Evolutionary conservation across 2,329 filamentous ascomycete species (phyloP).

Genomic region (Ophiocordyceps unilateralis): DNA sequence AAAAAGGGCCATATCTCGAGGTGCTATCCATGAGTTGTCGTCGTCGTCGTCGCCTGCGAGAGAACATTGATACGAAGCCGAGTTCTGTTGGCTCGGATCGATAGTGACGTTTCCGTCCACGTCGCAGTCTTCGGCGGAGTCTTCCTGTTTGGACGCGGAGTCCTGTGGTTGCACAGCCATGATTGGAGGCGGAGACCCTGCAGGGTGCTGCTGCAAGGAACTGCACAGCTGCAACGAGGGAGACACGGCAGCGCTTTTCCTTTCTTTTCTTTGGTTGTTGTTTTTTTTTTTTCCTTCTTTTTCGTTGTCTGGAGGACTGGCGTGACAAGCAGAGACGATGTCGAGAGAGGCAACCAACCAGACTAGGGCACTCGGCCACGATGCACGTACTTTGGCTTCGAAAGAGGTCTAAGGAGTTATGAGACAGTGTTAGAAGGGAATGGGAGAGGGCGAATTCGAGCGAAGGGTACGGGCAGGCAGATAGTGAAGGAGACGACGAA

Average conservation of each 20-base stretch:
- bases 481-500: too few species aligned
- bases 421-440: too few species aligned
- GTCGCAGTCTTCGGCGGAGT: conserved; percentile 5
- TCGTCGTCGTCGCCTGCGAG: conserved; percentile 2
- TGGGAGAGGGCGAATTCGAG: too few species aligned
- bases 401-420: too few species aligned
- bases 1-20: conserved; percentile 8
- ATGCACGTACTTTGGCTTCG: too few species aligned
- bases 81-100: conserved; percentile 1
- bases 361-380: too few species aligned
- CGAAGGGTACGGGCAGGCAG: too few species aligned
- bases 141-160: conserved; percentile 7
- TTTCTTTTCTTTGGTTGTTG: not conserved
- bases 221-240: conserved; percentile 1
- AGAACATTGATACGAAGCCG: conserved; percentile 1
- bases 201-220: conserved; percentile 8
- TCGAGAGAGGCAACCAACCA: too few species aligned
- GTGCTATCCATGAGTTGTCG: conserved; percentile 8
- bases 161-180: conserved; percentile 10
- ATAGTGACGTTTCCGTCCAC: conserved; percentile 4
- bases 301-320: not conserved
- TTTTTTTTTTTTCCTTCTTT: not conserved
- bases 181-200: conserved; percentile 9
- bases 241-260: not conserved
- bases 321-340: too few species aligned